phyloP scores from a whole-genome alignment of 495 filamentous ascomycete species.

The Podospora fimiseda region DNA sequence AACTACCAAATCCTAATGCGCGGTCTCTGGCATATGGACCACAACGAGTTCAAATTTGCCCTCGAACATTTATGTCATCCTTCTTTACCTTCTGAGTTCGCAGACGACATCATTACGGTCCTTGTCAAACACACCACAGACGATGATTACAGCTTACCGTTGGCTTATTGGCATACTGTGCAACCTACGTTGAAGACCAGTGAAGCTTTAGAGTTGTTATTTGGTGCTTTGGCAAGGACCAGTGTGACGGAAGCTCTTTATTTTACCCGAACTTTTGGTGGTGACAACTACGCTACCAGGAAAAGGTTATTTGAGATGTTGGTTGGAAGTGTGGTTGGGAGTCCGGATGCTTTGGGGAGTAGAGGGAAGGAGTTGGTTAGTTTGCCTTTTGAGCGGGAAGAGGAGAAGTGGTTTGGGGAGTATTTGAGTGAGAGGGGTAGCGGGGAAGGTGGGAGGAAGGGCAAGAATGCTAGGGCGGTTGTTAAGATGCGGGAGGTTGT shows the following conservation, averaged over 20 bases:
- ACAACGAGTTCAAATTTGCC: slow-evolving; percentile 61
- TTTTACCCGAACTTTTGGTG: slow-evolving; percentile 61
- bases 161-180: slow-evolving; percentile 71
- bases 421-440: slow-evolving; percentile 55
- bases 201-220: slow-evolving; percentile 55
- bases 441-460: slow-evolving; percentile 43
- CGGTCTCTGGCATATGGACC: slow-evolving; percentile 76
- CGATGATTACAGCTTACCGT: slow-evolving; percentile 56
- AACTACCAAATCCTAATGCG: slow-evolving; percentile 72
- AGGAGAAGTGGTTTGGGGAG: slow-evolving; percentile 68
- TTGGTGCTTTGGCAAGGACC: slow-evolving; percentile 58
- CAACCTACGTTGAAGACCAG: slow-evolving; percentile 57
- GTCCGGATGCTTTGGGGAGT: slow-evolving; percentile 32
- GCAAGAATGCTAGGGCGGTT: slow-evolving; percentile 59
- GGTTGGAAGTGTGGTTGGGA: slow-evolving; percentile 55
- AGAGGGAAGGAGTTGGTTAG: slow-evolving; percentile 63
- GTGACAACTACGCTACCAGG: slow-evolving; percentile 46
- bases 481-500: slow-evolving; percentile 59
- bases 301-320: slow-evolving; percentile 59
- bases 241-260: slow-evolving; percentile 67
- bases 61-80: slow-evolving; percentile 69
- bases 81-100: slow-evolving; percentile 68
- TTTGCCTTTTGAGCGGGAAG: slow-evolving; percentile 58
- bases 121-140: slow-evolving; percentile 56
- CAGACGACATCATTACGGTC: slow-evolving; percentile 67